Evolutionary conservation across 1,284 basidiomycete species (phyloP), one percentile per base, ranked within the genome.

Genomic region (Taiwanofungus camphoratus): DNA sequence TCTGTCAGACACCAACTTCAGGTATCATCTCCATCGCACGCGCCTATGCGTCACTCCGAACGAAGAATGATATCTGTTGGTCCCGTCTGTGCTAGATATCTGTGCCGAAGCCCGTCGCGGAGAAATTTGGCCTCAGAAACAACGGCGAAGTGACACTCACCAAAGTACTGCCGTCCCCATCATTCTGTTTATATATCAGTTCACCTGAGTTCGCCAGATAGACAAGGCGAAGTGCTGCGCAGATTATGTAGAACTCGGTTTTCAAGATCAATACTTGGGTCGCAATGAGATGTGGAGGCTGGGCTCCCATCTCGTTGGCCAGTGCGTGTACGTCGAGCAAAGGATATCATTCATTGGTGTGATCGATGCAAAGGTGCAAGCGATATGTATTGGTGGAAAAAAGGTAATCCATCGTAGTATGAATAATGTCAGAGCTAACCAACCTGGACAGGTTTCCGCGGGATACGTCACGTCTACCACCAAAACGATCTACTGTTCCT

Each of bases 261-360:
- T 96, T 60, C 85, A 88, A 53, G 92, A 95, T 57, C 91, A 93
- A 59, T 94, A 94, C 57, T 72, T 95, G 8, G 92, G 91, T 19
- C 79, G 93, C 41, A 90, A 89, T 43, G 92, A 95, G 54, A 93
- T 94, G 90, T 95, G 92, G 87, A 74, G 88, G 33, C 71, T 94
- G 11, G 79, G 80, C 21, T 81, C 86, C 60, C 74, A 82, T 40
- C 71, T 95, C 29, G 79, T 83, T 2, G 82, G 83, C n/a, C 85
- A 87, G 57, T 86, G 81, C 54, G 66, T 86, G 12, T 80, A 84
- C 53, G 67, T 73, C 4, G 75, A 80, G 48, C 82, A 90, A 59
- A 83, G 87, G 35, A 70, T 92, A 16, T 73, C 74, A 1, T 89
- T 91, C 59, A 76, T 89, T 30, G 87, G 88, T 2, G 77, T 83